Base-by-base conservation (phyloP, 768 basidiomycete genomes). In the Naganishia friedmannii region DNA sequence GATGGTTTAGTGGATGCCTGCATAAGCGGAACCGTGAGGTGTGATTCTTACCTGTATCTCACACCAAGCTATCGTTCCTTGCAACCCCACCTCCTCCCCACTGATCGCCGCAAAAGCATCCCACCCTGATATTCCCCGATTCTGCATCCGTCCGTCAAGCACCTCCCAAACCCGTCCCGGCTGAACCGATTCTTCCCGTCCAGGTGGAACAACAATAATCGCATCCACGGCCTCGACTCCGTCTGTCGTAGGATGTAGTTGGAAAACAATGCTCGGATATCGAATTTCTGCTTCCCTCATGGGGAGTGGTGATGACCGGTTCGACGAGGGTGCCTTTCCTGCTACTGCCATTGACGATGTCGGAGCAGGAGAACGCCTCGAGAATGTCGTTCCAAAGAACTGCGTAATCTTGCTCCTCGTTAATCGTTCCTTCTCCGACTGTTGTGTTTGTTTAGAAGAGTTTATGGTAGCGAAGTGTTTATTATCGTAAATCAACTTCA, bases 121-220 rank as follows among this genome's bases (percentile, higher is more conserved):
- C 1, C 7, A n/a, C 48, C 7, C n/a, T n/a, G n/a, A n/a, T n/a
- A n/a, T n/a, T n/a, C n/a, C n/a, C n/a, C n/a, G n/a, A n/a, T n/a
- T n/a, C n/a, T n/a, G n/a, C n/a, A n/a, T n/a, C n/a, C 74, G 28
- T 23, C 76, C n/a, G 7, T 51, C 48, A 58, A 58, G n/a, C 57
- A 17, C n/a, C 79, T 80, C 31, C 80, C 67, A 1, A 76, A 63
- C 28, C 73, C 29, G 23, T 75, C 70, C n/a, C 79, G 72, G 9
- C 42, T 51, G 42, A 9, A 26, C 45, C 42, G 15, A 17, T 9
- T 46, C 39, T 31, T 65, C 63, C 42, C 39, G 45, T 65, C 63
- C 63, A 37, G 63, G 39, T 23, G 63, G 39, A 17, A 65, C 45
- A 29, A 65, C 19, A 4, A 37, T 15, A 45, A 65, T 51, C 23